Evolutionary conservation across 2,329 filamentous ascomycete genomes (phyloP).

Genomic region (Coccinonectria pachysandricola): DNA sequence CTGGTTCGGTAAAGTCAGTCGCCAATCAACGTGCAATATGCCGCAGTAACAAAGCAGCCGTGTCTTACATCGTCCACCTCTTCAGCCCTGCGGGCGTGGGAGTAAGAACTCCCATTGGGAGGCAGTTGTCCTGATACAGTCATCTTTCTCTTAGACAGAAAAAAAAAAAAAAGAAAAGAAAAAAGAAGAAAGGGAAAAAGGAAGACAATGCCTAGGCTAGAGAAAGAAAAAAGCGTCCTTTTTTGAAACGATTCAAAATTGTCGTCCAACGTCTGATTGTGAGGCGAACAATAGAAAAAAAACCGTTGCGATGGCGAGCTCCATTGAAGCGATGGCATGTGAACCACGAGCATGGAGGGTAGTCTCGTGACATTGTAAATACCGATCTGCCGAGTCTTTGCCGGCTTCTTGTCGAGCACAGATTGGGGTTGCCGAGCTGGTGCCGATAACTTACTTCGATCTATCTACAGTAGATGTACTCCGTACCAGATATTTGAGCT

Average conservation of each 20-base stretch:
- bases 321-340: slow-evolving; percentile 6
- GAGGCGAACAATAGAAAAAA: too few species aligned
- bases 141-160: too few species aligned
- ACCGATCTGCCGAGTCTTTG: slow-evolving; percentile 19
- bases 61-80: slow-evolving; percentile 23
- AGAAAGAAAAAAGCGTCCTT: slow-evolving; percentile 1
- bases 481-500: too few species aligned
- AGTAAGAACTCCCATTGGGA: slow-evolving; percentile 13
- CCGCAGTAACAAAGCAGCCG: neutral
- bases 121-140: slow-evolving; percentile 13
- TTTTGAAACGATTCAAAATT: slow-evolving; percentile 8
- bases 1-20: slow-evolving; percentile 30
- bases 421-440: too few species aligned
- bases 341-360: too few species aligned
- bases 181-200: slow-evolving; percentile 1
- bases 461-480: too few species aligned
- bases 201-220: neutral
- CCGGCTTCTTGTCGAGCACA: too few species aligned
- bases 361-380: slow-evolving; percentile 19
- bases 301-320: slow-evolving; percentile 12
- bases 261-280: too few species aligned
- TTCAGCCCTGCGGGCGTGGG: slow-evolving; percentile 21
- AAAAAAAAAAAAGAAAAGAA: too few species aligned
- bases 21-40: slow-evolving; percentile 6
- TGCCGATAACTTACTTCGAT: too few species aligned